Evolutionary conservation across 2,329 filamentous ascomycete species (phyloP).

Genomic region (Beauveria scarabaeidicola): DNA sequence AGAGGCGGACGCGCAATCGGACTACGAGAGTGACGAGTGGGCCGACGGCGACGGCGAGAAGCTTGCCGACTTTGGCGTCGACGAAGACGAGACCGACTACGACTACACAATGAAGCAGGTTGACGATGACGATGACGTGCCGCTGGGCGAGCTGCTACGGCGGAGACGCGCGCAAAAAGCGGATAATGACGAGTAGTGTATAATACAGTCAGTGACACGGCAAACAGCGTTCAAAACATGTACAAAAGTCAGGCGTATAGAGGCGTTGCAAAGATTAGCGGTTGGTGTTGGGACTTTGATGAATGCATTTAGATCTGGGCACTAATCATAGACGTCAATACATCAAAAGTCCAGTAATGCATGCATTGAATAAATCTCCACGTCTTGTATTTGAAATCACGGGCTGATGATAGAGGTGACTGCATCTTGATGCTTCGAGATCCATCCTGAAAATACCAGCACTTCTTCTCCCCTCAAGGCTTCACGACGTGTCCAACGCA

Average conservation of each 20-base stretch:
- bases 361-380: too few relatives aligned
- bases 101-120: constrained; percentile 57
- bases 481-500: neutral
- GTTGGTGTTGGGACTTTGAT: neutral
- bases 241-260: neutral
- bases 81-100: constrained; percentile 61
- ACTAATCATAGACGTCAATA: too few relatives aligned
- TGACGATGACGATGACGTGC: constrained; percentile 46
- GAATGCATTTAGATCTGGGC: neutral
- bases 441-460: too few relatives aligned
- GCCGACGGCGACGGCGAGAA: constrained; percentile 67
- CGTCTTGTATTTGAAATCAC: too few relatives aligned
- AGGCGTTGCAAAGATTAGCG: neutral
- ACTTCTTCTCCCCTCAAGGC: neutral
- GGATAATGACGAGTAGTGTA: constrained; percentile 20
- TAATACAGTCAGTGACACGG: neutral
- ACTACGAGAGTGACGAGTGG: constrained; percentile 70
- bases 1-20: constrained; percentile 52
- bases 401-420: too few relatives aligned
- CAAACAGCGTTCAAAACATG: neutral
- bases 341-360: too few relatives aligned
- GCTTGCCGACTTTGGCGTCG: constrained; percentile 69
- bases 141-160: constrained; percentile 51
- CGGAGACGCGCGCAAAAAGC: constrained; percentile 32
- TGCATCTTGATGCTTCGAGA: too few relatives aligned